These are phyloP conservation scores for Pichia sp. DNA, from an alignment of 1,139 yeast species.

Conservation along the genomic window DNA sequence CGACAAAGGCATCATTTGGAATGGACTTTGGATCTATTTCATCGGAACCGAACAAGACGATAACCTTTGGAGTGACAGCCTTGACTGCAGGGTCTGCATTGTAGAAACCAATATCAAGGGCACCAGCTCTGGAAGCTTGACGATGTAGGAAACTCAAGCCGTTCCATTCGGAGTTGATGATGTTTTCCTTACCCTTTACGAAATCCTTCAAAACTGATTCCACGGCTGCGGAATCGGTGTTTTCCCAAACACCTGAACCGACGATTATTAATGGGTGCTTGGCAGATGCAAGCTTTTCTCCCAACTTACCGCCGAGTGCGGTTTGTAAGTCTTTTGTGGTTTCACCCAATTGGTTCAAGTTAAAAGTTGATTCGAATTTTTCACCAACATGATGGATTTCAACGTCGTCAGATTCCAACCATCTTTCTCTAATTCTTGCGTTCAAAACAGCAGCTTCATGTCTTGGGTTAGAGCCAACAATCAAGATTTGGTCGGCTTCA, in stretches of 20 bases:
- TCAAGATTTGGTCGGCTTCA: slow-evolving; percentile 73
- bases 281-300: slow-evolving; percentile 64
- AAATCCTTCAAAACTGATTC: slow-evolving; percentile 62
- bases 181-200: slow-evolving; percentile 54
- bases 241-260: slow-evolving; percentile 77
- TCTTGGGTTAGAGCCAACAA: slow-evolving; percentile 84
- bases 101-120: slow-evolving; percentile 78
- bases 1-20: slow-evolving; percentile 82
- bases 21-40: slow-evolving; percentile 66
- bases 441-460: slow-evolving; percentile 88
- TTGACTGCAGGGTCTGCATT: slow-evolving; percentile 45
- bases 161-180: slow-evolving; percentile 74
- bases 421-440: slow-evolving; percentile 77
- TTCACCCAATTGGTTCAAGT: slow-evolving; percentile 59
- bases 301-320: slow-evolving; percentile 66
- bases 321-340: slow-evolving; percentile 52
- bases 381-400: slow-evolving; percentile 70
- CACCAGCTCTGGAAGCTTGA: slow-evolving; percentile 83
- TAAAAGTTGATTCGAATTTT: slow-evolving; percentile 72
- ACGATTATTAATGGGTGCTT: slow-evolving; percentile 74
- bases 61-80: slow-evolving; percentile 61
- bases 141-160: slow-evolving; percentile 80
- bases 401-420: slow-evolving; percentile 62
- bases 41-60: slow-evolving; percentile 82
- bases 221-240: slow-evolving; percentile 60